phyloP scores from a whole-genome alignment of 441 rosid genomes.

The Eugenia klotzschiana region DNA sequence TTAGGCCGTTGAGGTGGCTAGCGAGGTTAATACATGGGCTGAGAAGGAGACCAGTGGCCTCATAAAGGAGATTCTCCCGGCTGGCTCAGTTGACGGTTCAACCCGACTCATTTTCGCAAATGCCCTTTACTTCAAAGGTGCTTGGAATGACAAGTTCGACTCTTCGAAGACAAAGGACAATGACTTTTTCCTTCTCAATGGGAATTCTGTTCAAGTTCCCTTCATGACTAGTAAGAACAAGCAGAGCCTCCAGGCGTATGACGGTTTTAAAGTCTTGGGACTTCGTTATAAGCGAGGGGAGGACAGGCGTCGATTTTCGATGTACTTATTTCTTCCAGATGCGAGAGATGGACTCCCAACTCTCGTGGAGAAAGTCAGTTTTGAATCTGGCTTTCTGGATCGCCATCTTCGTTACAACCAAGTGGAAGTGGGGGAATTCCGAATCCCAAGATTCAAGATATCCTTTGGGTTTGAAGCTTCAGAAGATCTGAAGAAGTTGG shows the following conservation, averaged over 20 bases:
- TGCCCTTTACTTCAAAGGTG: conserved; percentile 77
- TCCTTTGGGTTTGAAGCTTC: conserved; percentile 62
- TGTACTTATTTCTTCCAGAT: conserved; percentile 68
- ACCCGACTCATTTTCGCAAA: conserved; percentile 57
- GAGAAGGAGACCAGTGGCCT: conserved; percentile 60
- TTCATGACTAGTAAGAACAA: conserved; percentile 71
- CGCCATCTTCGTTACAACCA: conserved; percentile 27
- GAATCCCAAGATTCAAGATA: conserved; percentile 3
- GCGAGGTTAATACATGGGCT: conserved; percentile 65
- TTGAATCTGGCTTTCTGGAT: conserved; percentile 42
- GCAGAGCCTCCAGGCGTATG: conserved; percentile 28
- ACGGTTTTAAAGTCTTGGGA: conserved; percentile 56
- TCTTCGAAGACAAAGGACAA: conserved; percentile 33
- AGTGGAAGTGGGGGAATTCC: conserved; percentile 39
- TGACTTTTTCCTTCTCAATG: conserved; percentile 54
- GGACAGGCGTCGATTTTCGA: conserved; percentile 48
- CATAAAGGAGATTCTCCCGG: conserved; percentile 54
- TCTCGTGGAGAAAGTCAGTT: conserved; percentile 31
- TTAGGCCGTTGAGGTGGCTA: conserved; percentile 52
- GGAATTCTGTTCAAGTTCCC: conserved; percentile 32
- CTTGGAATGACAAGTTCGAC: conserved; percentile 64
- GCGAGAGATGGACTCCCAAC: conserved; percentile 43
- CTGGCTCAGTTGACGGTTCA: conserved; percentile 35
- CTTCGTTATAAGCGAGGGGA: conserved; percentile 66
- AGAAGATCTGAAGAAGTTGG: conserved; percentile 37